Conservation (phyloP, 768 basidiomycete genomes). For the Trametes meyenii region DNA sequence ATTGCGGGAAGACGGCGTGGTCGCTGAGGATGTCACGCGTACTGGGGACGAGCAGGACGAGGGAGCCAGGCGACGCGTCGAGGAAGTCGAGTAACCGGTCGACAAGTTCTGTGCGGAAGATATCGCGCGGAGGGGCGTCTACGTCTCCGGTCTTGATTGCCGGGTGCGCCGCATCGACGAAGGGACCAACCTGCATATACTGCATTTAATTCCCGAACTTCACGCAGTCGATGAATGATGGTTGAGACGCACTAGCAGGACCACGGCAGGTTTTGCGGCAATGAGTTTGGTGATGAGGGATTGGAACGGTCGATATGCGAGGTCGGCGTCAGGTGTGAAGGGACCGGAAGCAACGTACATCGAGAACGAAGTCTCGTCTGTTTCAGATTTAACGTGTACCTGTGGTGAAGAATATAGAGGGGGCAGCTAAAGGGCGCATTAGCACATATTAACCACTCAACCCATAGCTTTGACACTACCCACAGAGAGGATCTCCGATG, state of each 20-base stretch:
- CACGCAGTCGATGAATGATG: not conserved
- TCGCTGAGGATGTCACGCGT: conserved; percentile 77
- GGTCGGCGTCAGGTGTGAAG: conserved; percentile 77
- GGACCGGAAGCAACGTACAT: conserved; percentile 84
- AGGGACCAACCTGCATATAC: conserved; percentile 78
- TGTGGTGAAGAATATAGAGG: conserved; percentile 40
- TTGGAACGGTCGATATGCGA: conserved; percentile 73
- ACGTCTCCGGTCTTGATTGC: conserved; percentile 75
- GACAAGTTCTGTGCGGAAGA: conserved; percentile 71
- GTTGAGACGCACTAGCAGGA: conserved; percentile 65
- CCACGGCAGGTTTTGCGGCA: conserved; percentile 66
- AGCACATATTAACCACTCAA: not conserved
- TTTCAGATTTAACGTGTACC: conserved; percentile 40
- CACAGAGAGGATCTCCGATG: conserved; percentile 80
- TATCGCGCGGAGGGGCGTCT: conserved; percentile 59
- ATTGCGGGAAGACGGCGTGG: conserved; percentile 87
- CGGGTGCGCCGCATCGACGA: conserved; percentile 79
- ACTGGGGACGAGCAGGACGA: conserved; percentile 80
- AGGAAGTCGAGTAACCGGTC: conserved; percentile 60
- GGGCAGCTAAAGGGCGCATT: conserved; percentile 23
- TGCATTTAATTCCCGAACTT: not conserved
- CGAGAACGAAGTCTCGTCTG: conserved; percentile 53
- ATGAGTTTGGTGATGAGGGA: conserved; percentile 65
- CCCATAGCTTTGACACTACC: conserved; percentile 31
- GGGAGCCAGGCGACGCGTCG: conserved; percentile 63